A percentile compares a stretch with the other conserved stretches of the same genome.
Conservation (phyloP, 768 basidiomycete genomes). For the Cubamyces lactineus region DNA sequence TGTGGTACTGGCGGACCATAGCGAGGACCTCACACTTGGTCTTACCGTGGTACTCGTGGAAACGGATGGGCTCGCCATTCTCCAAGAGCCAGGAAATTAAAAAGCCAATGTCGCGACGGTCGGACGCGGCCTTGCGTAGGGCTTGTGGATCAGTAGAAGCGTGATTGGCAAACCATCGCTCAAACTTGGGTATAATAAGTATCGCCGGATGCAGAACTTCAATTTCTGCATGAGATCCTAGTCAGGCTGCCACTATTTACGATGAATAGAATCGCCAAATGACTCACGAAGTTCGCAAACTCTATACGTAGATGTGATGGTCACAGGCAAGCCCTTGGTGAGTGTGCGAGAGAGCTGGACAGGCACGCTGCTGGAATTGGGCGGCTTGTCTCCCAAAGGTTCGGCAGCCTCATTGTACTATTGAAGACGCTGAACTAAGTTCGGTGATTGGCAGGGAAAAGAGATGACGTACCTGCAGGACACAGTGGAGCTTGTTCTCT, state of each 20-base stretch:
- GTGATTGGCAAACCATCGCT: constrained; percentile 16
- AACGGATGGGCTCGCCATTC: background rate
- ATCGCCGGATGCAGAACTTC: constrained; percentile 17
- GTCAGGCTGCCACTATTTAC: background rate
- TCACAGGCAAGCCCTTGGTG: constrained; percentile 5
- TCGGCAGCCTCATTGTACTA: background rate
- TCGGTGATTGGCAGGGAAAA: too few species aligned
- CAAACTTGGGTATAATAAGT: constrained; percentile 20
- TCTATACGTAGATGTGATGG: background rate
- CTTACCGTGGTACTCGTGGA: constrained; percentile 17
- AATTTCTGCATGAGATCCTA: background rate
- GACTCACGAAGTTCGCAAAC: background rate
- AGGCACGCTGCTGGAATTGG: constrained; percentile 11
- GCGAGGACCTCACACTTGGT: constrained; percentile 13
- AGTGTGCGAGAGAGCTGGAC: constrained; percentile 11
- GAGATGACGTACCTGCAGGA: background rate
- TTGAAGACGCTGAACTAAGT: background rate
- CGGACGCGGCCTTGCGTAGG: constrained; percentile 4
- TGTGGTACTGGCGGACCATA: constrained; percentile 18
- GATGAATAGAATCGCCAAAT: too few species aligned
- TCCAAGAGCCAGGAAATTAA: constrained; percentile 13
- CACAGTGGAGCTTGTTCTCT: constrained; percentile 6
- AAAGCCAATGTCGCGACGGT: constrained; percentile 13
- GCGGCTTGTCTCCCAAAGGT: background rate
- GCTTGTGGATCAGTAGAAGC: constrained; percentile 16